Conservation (phyloP, 305 asterid genomes). For the Fraxinus dipetala region DNA sequence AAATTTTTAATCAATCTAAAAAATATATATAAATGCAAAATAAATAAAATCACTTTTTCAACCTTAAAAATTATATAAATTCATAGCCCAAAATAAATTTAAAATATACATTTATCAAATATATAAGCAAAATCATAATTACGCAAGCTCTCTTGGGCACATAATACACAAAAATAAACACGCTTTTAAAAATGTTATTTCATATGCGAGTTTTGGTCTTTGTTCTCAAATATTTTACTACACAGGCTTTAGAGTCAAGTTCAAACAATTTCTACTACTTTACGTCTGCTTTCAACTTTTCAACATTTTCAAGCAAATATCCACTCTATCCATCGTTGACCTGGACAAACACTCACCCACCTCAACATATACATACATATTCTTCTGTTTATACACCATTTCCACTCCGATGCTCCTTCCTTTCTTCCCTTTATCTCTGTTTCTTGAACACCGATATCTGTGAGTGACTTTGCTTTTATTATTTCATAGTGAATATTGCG, state of each 20-base stretch:
- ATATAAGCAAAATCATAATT: neutral
- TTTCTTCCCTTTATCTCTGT: neutral
- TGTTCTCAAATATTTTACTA: neutral
- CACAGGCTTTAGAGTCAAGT: neutral
- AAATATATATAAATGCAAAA: neutral
- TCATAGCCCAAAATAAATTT: neutral
- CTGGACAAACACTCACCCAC: neutral
- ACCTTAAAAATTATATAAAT: neutral
- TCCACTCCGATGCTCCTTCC: neutral
- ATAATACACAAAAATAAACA: neutral
- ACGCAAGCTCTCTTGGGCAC: neutral
- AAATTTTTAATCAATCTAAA: neutral
- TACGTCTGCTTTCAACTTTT: neutral
- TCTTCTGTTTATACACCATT: neutral
- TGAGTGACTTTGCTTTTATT: constrained; percentile 2
- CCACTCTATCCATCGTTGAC: constrained; percentile 28
- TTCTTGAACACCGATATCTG: constrained; percentile 15
- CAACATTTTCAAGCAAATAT: constrained; percentile 6
- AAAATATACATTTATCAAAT: neutral
- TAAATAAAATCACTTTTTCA: neutral
- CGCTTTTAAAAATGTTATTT: neutral
- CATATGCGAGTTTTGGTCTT: neutral
- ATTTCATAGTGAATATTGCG: neutral
- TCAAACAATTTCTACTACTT: neutral
- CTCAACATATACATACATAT: neutral